Conservation (phyloP, 805 yeast genomes). For the Candida chauliodis region DNA sequence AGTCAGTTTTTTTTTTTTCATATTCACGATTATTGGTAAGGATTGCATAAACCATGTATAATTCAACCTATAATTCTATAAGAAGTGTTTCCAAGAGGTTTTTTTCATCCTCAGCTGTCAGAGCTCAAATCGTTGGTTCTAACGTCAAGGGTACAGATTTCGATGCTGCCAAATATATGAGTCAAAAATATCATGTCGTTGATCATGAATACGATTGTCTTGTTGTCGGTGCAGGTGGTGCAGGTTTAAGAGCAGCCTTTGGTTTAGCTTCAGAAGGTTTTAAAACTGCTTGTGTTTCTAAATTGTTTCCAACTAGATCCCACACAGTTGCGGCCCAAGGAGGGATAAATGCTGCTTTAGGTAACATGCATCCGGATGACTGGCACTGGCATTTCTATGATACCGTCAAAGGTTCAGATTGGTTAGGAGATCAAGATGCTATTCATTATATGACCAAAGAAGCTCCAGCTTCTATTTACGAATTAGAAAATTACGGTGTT, state of each 20-base stretch:
- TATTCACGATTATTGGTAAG: neutral
- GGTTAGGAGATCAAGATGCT: conserved; percentile 99
- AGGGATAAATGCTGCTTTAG: conserved; percentile 98
- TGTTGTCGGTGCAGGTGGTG: conserved; percentile 99
- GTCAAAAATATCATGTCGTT: conserved; percentile 79
- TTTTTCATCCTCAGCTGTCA: conserved; percentile 29
- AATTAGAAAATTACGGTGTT: conserved; percentile 96
- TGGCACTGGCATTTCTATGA: conserved; percentile 99
- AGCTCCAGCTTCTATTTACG: conserved; percentile 94
- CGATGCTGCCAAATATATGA: conserved; percentile 42
- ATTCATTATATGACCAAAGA: conserved; percentile 99
- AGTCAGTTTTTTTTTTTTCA: neutral
- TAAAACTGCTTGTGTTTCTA: conserved; percentile 96
- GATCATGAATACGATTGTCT: conserved; percentile 99
- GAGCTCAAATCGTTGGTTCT: conserved; percentile 35
- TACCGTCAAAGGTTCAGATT: conserved; percentile 98
- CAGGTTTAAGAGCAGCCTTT: conserved; percentile 97
- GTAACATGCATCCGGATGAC: conserved; percentile 97
- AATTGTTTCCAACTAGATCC: conserved; percentile 96
- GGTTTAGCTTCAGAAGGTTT: conserved; percentile 96
- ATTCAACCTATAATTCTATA: conserved; percentile 4
- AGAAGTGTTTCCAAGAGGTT: conserved; percentile 8
- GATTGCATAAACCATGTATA: conserved; percentile 5
- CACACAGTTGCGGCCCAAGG: conserved; percentile 99
- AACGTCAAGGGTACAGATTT: conserved; percentile 36